phyloP scores from a whole-genome alignment of 208 protist genomes.

The Leishmania lainsoni region DNA sequence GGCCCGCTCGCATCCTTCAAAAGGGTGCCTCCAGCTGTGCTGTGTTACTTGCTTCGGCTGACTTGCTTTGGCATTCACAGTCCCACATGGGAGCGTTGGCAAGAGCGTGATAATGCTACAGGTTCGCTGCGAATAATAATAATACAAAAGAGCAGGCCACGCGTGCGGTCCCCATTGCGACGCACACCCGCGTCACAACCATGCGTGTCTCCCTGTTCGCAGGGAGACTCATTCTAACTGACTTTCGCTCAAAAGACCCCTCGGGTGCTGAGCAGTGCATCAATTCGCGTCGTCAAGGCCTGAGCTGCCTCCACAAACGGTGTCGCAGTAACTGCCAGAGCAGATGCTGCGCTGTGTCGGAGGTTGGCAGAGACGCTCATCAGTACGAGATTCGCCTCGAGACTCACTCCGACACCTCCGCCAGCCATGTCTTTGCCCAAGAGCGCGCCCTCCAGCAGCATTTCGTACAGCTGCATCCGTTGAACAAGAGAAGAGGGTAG shows the following conservation, averaged over 20 bases:
- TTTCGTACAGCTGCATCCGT: constrained; percentile 67
- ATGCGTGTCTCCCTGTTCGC: neutral
- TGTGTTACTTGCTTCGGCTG: neutral
- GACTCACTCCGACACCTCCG: constrained; percentile 70
- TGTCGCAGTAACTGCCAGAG: constrained; percentile 45
- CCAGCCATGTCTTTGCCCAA: constrained; percentile 83
- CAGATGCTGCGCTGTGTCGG: constrained; percentile 44
- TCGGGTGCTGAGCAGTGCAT: constrained; percentile 3
- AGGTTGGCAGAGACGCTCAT: constrained; percentile 74
- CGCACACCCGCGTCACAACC: neutral
- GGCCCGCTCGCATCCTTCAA: neutral
- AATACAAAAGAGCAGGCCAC: neutral
- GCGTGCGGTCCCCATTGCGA: neutral
- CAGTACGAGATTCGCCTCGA: constrained; percentile 64
- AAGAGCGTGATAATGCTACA: neutral
- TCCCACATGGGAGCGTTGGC: neutral
- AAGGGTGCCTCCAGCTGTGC: neutral
- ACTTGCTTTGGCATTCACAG: neutral
- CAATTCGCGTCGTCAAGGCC: constrained; percentile 38
- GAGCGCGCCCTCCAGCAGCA: constrained; percentile 71
- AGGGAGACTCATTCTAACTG: neutral
- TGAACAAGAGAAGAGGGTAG: constrained; percentile 39
- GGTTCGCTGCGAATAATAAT: neutral
- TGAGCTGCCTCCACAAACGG: constrained; percentile 59
- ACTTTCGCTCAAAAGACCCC: neutral